Base-by-base conservation (phyloP, 2,329 filamentous ascomycete genomes). In the Akanthomyces uredinophilus region DNA sequence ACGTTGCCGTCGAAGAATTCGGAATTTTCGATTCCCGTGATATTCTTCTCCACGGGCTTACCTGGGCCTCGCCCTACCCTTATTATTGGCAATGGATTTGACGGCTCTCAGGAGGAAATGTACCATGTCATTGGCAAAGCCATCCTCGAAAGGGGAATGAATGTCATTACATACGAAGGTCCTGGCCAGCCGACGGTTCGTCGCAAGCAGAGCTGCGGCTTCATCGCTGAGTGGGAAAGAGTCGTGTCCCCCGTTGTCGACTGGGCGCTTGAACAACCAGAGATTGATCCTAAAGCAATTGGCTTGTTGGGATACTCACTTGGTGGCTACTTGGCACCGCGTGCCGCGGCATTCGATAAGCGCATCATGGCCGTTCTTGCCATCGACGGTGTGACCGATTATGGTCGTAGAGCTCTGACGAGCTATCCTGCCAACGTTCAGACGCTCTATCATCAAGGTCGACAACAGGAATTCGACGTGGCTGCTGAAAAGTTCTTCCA, bases 91-190 rank as follows among this genome's bases (percentile, higher is more conserved):
- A 76, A 70, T 44, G 75, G 78, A 10, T 78, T 72, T 56, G 78
- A 80, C 54, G 75, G 72, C 6, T 67, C 72, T 0, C 75, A 78
- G 62, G 77, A 80, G 60, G 77, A 78, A 27, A 67, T 76, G n/a
- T 74, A 75, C 55, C 77, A 80, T 58, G 41, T 67, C 7, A 66
- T 70, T 5, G 77, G 70, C n/a, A 66, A 68, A 1, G 66, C 71
- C 0, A 72, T 72, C 0, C 64, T 78, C 7, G 69, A 69, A 20
- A 70, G 75, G 0, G 79, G 78, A 2, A 78, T 71, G 66, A 79
- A 81, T 59, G 70, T 73, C 29, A 71, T 80, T 14, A 75, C 75
- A 0, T 82, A 78, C 63, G 79, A 81, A 52, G 79, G 79, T 0
- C 79, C 79, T 0, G 78, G 79, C 0, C 79, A 81, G 64, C 71